Evolutionary conservation across 768 basidiomycete genomes (phyloP).

Genomic region (Calocybe gangraenosa): DNA sequence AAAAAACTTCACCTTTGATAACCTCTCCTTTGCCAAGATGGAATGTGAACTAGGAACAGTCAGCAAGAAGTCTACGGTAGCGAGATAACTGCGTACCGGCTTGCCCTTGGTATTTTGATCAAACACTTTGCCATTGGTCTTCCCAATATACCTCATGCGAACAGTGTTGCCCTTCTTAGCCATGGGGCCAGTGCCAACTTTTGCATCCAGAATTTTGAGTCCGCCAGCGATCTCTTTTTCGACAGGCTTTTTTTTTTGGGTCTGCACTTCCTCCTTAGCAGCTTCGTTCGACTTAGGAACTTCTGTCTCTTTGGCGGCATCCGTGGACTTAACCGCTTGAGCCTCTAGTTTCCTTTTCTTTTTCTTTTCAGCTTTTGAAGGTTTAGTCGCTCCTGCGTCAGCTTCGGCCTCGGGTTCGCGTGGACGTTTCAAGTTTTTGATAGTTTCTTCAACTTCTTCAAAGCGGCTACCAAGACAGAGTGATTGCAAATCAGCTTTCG

Average conservation of each 20-base stretch:
- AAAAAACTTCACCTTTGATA: constrained; percentile 64
- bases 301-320: constrained; percentile 24
- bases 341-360: constrained; percentile 72
- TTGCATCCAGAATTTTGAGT: constrained; percentile 72
- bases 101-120: constrained; percentile 83
- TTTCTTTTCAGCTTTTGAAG: constrained; percentile 64
- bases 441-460: constrained; percentile 57
- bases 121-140: constrained; percentile 70
- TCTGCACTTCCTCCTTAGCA: constrained; percentile 27
- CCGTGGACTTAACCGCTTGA: constrained; percentile 25
- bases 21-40: constrained; percentile 84
- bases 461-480: constrained; percentile 55
- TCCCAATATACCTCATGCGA: constrained; percentile 91
- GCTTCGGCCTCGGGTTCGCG: constrained; percentile 53
- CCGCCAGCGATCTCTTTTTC: constrained; percentile 62
- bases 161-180: constrained; percentile 85
- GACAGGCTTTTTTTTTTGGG: constrained; percentile 25
- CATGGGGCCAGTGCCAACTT: constrained; percentile 75
- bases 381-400: constrained; percentile 26
- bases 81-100: constrained; percentile 51
- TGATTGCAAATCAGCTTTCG: neutral
- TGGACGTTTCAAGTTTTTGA: constrained; percentile 61
- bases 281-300: constrained; percentile 26
- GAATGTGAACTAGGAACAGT: constrained; percentile 59
- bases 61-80: constrained; percentile 1